Percentiles rank a stretch among this genome's conserved stretches.
These are phyloP conservation scores for Penicillium paradoxum DNA, from an alignment of 495 filamentous ascomycete genomes.

Conservation along the genomic window DNA sequence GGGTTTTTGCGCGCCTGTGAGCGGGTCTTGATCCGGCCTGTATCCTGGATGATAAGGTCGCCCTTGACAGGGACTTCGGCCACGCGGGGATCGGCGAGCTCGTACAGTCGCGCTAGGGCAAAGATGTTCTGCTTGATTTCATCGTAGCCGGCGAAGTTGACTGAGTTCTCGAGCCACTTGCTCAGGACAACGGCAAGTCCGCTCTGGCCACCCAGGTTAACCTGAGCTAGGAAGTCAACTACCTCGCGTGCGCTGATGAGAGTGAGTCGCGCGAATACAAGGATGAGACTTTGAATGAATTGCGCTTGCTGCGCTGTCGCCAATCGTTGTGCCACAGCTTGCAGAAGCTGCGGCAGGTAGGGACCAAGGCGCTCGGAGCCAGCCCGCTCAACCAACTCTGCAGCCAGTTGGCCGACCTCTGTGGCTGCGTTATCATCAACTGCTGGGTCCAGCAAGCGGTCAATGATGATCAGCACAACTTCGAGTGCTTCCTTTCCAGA, in stretches of 20 bases:
- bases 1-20: conserved; percentile 81
- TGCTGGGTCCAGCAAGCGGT: conserved; percentile 75
- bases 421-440: conserved; percentile 90
- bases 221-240: conserved; percentile 80
- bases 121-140: conserved; percentile 96
- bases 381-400: conserved; percentile 91
- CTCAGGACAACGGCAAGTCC: conserved; percentile 81
- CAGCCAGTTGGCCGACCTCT: conserved; percentile 90
- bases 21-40: conserved; percentile 85
- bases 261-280: conserved; percentile 89
- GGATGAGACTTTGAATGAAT: conserved; percentile 87
- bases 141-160: conserved; percentile 94
- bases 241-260: conserved; percentile 82
- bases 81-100: conserved; percentile 77
- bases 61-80: conserved; percentile 79
- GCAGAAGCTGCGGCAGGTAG: conserved; percentile 82
- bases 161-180: conserved; percentile 96
- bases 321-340: conserved; percentile 82
- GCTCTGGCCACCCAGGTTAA: conserved; percentile 64
- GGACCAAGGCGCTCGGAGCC: conserved; percentile 84
- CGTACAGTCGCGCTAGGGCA: conserved; percentile 83
- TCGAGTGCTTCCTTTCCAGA: conserved; percentile 79
- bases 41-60: conserved; percentile 77
- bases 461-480: conserved; percentile 84
- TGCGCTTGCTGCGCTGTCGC: conserved; percentile 72